These are phyloP conservation scores for Colletotrichum chrysophilum DNA, from an alignment of 2,329 filamentous ascomycete species.

Conservation along the genomic window DNA sequence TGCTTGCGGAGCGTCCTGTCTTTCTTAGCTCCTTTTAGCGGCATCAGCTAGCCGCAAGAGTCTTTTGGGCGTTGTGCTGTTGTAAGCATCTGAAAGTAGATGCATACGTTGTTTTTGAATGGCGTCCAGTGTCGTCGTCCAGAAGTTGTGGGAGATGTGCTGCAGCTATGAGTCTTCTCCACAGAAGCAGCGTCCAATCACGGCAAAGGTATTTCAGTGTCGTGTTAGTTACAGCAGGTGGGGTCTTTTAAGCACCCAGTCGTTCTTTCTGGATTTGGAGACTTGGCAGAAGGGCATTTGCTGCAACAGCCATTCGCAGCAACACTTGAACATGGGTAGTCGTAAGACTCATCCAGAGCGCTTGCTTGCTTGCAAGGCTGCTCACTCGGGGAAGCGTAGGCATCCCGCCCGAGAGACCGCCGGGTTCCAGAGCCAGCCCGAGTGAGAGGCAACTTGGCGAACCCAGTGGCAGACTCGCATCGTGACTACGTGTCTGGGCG, in stretches of 20 bases:
- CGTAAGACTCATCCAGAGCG: neutral
- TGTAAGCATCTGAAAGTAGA: neutral
- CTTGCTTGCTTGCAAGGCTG: neutral
- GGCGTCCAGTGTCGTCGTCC: neutral
- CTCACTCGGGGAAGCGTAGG: neutral
- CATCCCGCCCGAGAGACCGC: neutral
- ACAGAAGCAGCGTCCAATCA: neutral
- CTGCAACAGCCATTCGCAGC: neutral
- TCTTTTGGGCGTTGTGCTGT: neutral
- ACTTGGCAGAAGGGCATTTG: neutral
- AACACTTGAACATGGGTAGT: neutral
- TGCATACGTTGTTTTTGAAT: neutral
- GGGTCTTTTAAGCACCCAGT: neutral
- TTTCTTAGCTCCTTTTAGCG: neutral
- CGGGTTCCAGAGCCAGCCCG: neutral
- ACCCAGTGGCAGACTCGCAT: neutral
- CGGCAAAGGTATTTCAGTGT: neutral
- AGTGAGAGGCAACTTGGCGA: neutral
- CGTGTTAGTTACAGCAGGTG: neutral
- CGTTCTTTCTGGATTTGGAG: neutral
- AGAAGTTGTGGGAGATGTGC: neutral
- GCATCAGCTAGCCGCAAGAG: neutral
- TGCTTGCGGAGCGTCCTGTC: neutral
- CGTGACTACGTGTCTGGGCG: neutral
- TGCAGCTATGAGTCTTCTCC: neutral